Evolutionary conservation across 176 grass and related monocot species (phyloP).

Genomic region (Musa schizocarpa): DNA sequence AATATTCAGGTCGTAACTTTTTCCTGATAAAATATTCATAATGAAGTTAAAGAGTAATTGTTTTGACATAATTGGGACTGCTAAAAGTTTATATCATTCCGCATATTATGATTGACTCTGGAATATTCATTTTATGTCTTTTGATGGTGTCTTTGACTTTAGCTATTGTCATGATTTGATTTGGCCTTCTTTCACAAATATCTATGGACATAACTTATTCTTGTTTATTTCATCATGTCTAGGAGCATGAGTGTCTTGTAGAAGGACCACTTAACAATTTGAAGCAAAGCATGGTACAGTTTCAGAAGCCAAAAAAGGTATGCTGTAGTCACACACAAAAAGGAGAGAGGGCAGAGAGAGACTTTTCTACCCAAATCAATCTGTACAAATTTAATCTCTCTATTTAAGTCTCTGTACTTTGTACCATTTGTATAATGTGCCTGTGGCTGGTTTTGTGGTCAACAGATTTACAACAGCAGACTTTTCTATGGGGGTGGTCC

Average conservation of each 20-base stretch:
- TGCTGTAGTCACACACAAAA: background rate
- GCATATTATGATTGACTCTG: too few species aligned
- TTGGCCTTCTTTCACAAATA: too few species aligned
- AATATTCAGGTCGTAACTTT: too few species aligned
- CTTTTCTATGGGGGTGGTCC: constrained; percentile 79
- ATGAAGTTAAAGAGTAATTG: too few species aligned
- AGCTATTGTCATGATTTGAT: too few species aligned
- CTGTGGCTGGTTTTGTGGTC: constrained; percentile 4
- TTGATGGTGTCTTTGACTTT: too few species aligned
- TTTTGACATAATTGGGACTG: too few species aligned
- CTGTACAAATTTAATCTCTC: constrained; percentile 1
- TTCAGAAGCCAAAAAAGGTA: constrained; percentile 99
- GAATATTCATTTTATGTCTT: too few species aligned
- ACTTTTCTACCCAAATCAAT: background rate
- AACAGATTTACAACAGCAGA: constrained; percentile 85
- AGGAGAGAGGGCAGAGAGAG: too few species aligned
- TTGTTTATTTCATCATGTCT: constrained; percentile 10
- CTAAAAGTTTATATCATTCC: too few species aligned
- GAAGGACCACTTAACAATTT: constrained; percentile 97
- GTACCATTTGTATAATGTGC: background rate
- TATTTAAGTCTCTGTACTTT: background rate
- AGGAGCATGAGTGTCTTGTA: constrained; percentile 98
- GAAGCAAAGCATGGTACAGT: constrained; percentile 99
- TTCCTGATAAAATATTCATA: too few species aligned
- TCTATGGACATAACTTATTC: too few species aligned